Evolutionary conservation across 2,329 filamentous ascomycete genomes (phyloP).

Genomic region (Onygenales sp.): DNA sequence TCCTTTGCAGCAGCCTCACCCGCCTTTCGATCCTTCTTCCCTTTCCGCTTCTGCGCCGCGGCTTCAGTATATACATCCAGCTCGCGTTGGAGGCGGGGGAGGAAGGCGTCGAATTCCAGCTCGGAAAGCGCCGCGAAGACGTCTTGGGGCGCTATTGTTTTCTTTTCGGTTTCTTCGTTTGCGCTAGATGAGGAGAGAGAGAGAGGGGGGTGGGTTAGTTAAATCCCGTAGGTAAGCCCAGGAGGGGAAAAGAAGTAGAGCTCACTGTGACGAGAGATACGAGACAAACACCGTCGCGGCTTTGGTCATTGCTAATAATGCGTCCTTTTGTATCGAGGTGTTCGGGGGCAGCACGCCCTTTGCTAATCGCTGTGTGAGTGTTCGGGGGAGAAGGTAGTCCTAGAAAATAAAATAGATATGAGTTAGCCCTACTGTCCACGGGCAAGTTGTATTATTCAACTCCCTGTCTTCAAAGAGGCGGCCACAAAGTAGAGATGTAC

Average conservation of each 20-base stretch:
- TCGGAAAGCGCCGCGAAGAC: constrained; percentile 52
- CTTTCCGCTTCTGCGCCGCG: constrained; percentile 25
- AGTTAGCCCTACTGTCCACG: neutral
- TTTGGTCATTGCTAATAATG: constrained; percentile 54
- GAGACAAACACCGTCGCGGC: constrained; percentile 59
- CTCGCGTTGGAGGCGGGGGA: constrained; percentile 50
- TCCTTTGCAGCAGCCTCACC: constrained; percentile 15
- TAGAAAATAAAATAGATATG: constrained; percentile 15
- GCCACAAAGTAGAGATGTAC: neutral
- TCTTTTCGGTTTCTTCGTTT: constrained; percentile 52
- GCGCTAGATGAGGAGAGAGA: constrained; percentile 34
- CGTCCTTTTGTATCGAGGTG: constrained; percentile 57
- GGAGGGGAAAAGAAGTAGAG: constrained; percentile 1
- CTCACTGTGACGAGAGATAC: constrained; percentile 51
- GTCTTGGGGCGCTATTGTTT: constrained; percentile 52
- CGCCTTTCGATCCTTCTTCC: constrained; percentile 32
- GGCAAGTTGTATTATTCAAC: neutral
- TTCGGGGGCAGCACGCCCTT: constrained; percentile 56
- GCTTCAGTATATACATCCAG: constrained; percentile 39
- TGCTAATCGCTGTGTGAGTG: constrained; percentile 51
- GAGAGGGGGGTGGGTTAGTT: constrained; percentile 4
- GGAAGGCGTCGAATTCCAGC: constrained; percentile 52
- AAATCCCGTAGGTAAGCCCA: neutral
- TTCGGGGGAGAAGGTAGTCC: constrained; percentile 55
- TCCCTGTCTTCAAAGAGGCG: neutral